Evolutionary conservation across 805 yeast species (phyloP), one percentile per base, ranked within the genome.

Genomic region (Sugiyamaella valdiviana): DNA sequence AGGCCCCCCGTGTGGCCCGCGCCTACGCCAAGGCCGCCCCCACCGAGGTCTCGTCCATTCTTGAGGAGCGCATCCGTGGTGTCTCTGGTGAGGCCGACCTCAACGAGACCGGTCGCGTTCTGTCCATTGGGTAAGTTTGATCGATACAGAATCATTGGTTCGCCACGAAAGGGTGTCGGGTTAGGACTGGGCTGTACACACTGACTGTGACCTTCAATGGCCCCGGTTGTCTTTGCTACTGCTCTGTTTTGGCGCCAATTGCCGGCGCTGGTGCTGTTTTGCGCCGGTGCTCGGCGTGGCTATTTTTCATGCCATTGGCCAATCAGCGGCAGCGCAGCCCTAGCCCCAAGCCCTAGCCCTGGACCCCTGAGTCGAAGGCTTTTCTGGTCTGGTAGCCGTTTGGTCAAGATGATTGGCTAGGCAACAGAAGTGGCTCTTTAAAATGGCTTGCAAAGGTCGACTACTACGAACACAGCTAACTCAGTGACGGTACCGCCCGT

Each of bases 401-500:
- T n/a, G n/a, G n/a, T n/a, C n/a, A n/a, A n/a, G n/a, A n/a, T n/a
- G n/a, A n/a, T n/a, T n/a, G n/a, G n/a, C n/a, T n/a, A n/a, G n/a
- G n/a, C n/a, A n/a, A n/a, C n/a, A n/a, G n/a, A n/a, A n/a, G n/a
- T n/a, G 29, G 29, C 29, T 24, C 10, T 24, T 24, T 24, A 6
- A 6, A 24, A 24, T 6, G 9, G 10, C 29, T 24, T 24, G 6
- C 10, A 10, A 10, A n/a, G 4, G 3, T 36, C 14, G 15, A 16
- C 22, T 39, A 39, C 15, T 16, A 40, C 6, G 35, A 22, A 17
- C 10, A 3, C 6, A 12, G 10, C 19, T 36, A 36, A 16, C 21
- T 17, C 67, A 82, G 99, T 85, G 99, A 93, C 77, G 99, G 99
- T 93, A 93, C 93, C 72, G 99, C 99, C 73, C 95, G 98, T 83